These are phyloP conservation scores for Megacollybia marginata DNA, from an alignment of 768 basidiomycete genomes.

Conservation along the genomic window DNA sequence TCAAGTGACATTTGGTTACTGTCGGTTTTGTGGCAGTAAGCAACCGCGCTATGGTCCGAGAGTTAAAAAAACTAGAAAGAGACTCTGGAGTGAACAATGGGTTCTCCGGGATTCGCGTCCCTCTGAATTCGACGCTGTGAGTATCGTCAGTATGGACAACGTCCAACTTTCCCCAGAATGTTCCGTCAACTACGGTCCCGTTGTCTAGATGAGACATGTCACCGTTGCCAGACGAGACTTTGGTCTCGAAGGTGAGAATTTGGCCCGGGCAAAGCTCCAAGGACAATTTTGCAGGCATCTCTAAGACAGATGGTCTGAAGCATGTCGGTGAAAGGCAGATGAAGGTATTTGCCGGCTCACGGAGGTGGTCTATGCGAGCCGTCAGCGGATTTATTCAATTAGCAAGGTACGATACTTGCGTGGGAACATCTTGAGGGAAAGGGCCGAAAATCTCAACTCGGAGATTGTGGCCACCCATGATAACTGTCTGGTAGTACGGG, in stretches of 20 bases:
- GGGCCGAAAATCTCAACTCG: constrained; percentile 83
- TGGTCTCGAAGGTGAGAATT: constrained; percentile 73
- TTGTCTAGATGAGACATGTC: constrained; percentile 92
- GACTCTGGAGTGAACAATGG: constrained; percentile 48
- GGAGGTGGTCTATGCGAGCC: constrained; percentile 35
- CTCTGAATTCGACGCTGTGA: constrained; percentile 77
- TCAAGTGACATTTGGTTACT: constrained; percentile 70
- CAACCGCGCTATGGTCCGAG: constrained; percentile 69
- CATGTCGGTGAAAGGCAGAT: neutral
- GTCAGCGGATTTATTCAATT: neutral
- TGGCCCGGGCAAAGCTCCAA: constrained; percentile 77
- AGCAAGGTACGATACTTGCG: constrained; percentile 39
- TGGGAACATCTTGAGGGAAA: constrained; percentile 77
- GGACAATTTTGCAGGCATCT: constrained; percentile 83
- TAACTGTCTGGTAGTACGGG: constrained; percentile 86
- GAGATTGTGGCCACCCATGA: constrained; percentile 72
- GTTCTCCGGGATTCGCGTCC: constrained; percentile 61
- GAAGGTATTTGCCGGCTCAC: constrained; percentile 25
- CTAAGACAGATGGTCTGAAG: constrained; percentile 60
- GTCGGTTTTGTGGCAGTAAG: constrained; percentile 67
- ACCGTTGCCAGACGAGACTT: constrained; percentile 70
- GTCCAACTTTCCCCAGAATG: constrained; percentile 84
- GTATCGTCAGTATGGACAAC: constrained; percentile 73
- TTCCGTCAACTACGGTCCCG: constrained; percentile 76
- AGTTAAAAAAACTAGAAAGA: constrained; percentile 74